These are phyloP conservation scores for Phytopythium boreale DNA, from an alignment of 352 stramenopile genomes.

Conservation along the genomic window DNA sequence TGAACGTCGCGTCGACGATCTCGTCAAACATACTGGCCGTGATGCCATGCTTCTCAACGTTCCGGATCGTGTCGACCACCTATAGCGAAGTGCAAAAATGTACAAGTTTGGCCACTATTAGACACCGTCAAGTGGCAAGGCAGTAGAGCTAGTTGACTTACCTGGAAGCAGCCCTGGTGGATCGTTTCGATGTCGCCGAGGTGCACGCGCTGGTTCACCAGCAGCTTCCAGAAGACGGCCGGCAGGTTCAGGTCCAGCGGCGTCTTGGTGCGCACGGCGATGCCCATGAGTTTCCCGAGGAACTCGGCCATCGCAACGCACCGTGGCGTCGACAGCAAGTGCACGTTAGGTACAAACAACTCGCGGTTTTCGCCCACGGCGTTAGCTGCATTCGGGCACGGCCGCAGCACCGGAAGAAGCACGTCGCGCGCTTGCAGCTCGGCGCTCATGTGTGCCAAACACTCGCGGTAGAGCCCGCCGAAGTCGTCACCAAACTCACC, in stretches of 20 bases:
- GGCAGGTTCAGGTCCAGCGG: conserved; percentile 91
- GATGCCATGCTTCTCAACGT: conserved; percentile 74
- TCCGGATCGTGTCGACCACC: conserved; percentile 87
- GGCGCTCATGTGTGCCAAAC: conserved; percentile 82
- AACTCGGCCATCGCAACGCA: conserved; percentile 91
- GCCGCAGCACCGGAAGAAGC: conserved; percentile 80
- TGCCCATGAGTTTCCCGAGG: conserved; percentile 93
- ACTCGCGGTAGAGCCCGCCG: conserved; percentile 88
- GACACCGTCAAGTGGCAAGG: not conserved
- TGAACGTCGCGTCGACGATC: conserved; percentile 90
- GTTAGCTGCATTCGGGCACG: conserved; percentile 86
- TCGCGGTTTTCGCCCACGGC: conserved; percentile 89
- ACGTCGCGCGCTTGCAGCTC: conserved; percentile 76
- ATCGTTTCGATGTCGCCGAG: conserved; percentile 83
- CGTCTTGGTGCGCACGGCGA: conserved; percentile 92
- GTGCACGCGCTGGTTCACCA: conserved; percentile 78
- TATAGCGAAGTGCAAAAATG: conserved; percentile 6
- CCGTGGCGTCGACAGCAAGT: conserved; percentile 42
- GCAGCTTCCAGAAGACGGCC: conserved; percentile 90
- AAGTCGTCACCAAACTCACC: conserved; percentile 91
- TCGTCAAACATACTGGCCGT: conserved; percentile 88
- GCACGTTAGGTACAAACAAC: conserved; percentile 74
- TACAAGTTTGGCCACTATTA: not conserved
- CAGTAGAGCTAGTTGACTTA: not conserved
- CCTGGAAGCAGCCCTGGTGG: conserved; percentile 80